Percentiles rank a stretch among this genome's conserved stretches.
phyloP scores from a whole-genome alignment of 805 yeast species.

The Saccharomycopsis guyanensis region DNA sequence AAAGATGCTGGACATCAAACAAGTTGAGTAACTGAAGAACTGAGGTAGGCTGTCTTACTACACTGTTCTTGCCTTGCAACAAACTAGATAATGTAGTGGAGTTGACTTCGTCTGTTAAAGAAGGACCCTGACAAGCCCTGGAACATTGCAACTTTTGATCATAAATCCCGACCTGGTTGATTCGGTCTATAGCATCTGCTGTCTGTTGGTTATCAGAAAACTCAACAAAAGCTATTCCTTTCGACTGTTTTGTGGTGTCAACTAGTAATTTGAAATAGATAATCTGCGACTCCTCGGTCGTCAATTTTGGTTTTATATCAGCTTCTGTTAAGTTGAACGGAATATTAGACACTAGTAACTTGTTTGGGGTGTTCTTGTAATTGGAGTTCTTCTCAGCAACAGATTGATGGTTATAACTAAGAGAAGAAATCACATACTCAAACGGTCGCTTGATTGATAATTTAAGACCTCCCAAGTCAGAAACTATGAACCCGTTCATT shows the following conservation, averaged over 20 bases:
- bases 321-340: slow-evolving; percentile 35
- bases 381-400: slow-evolving; percentile 25
- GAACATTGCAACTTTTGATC: slow-evolving; percentile 31
- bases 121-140: slow-evolving; percentile 32
- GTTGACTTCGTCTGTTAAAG: slow-evolving; percentile 22
- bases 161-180: slow-evolving; percentile 32
- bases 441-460: slow-evolving; percentile 36
- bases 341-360: slow-evolving; percentile 39
- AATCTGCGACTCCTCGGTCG: slow-evolving; percentile 29
- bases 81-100: slow-evolving; percentile 22
- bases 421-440: slow-evolving; percentile 35
- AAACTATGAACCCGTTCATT: slow-evolving; percentile 12
- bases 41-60: slow-evolving; percentile 26
- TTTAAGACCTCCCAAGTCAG: slow-evolving; percentile 18
- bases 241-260: slow-evolving; percentile 41
- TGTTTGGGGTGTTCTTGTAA: slow-evolving; percentile 38
- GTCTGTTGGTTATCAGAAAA: slow-evolving; percentile 25
- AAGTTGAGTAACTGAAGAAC: slow-evolving; percentile 63
- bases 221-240: slow-evolving; percentile 54
- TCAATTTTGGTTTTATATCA: slow-evolving; percentile 28
- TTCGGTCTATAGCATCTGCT: slow-evolving; percentile 27
- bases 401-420: slow-evolving; percentile 11
- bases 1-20: slow-evolving; percentile 56
- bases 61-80: slow-evolving; percentile 27
- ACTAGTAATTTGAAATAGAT: slow-evolving; percentile 27